These are phyloP conservation scores for Aegilops umbellulata DNA, from an alignment of 176 grass and related monocot species.

Conservation along the genomic window DNA sequence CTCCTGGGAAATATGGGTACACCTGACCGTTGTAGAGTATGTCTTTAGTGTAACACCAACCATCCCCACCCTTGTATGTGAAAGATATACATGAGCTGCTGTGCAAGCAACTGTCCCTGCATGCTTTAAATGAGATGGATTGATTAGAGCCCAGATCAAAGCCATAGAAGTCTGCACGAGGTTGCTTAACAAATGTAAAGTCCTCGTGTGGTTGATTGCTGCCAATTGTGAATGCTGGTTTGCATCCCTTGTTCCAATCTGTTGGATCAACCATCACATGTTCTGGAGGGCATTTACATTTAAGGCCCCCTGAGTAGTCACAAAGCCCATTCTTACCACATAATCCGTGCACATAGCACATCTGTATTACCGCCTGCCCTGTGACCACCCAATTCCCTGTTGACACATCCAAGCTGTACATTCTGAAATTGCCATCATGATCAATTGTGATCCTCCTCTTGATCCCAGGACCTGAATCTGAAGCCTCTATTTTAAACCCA, in stretches of 20 bases:
- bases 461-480: slow-evolving; percentile 49
- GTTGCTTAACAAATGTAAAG: slow-evolving; percentile 41
- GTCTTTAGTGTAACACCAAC: slow-evolving; percentile 49
- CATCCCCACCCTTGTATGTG: slow-evolving; percentile 43
- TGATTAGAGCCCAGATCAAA: slow-evolving; percentile 41
- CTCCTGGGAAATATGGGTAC: slow-evolving; percentile 38
- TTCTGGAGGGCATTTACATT: slow-evolving; percentile 48
- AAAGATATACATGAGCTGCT: slow-evolving; percentile 43
- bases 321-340: slow-evolving; percentile 67
- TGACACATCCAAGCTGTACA: slow-evolving; percentile 60
- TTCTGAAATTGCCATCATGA: slow-evolving; percentile 70
- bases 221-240: slow-evolving; percentile 23
- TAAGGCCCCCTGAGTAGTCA: slow-evolving; percentile 34
- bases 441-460: slow-evolving; percentile 48
- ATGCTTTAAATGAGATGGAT: slow-evolving; percentile 40
- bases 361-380: slow-evolving; percentile 47
- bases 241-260: slow-evolving; percentile 67
- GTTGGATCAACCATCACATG: slow-evolving; percentile 48
- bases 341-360: slow-evolving; percentile 54
- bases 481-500: slow-evolving; percentile 37
- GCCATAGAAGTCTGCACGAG: slow-evolving; percentile 48
- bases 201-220: slow-evolving; percentile 26
- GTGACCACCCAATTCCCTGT: slow-evolving; percentile 40
- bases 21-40: slow-evolving; percentile 51
- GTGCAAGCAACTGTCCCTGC: slow-evolving; percentile 33